Conservation (phyloP, 148 eudicot species). For the Beta vulgaris region DNA sequence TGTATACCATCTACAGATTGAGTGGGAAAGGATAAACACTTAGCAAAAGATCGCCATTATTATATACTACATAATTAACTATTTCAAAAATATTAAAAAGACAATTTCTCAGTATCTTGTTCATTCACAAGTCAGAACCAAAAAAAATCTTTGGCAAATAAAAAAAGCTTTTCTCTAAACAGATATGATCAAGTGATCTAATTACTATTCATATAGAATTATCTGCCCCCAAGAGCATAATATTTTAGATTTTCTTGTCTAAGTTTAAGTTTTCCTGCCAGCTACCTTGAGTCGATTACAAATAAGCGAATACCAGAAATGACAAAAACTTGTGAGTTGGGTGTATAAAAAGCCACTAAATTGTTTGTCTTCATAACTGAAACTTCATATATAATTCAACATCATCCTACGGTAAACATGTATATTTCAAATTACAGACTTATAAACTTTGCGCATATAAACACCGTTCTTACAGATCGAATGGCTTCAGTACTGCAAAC, state of each 20-base stretch:
- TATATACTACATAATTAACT: too few relatives aligned
- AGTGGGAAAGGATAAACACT: too few relatives aligned
- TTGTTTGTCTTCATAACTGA: not conserved
- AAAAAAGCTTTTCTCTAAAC: too few relatives aligned
- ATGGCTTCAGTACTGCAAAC: constrained; percentile 10
- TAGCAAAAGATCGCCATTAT: too few relatives aligned
- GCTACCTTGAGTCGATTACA: not conserved
- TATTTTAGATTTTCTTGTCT: not conserved
- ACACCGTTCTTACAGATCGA: constrained; percentile 28
- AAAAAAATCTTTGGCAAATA: too few relatives aligned
- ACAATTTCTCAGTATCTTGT: too few relatives aligned
- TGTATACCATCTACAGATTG: too few relatives aligned
- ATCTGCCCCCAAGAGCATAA: not conserved
- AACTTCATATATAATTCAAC: not conserved
- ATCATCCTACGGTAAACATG: not conserved
- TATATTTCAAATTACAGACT: constrained; percentile 11
- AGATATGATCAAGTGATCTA: too few relatives aligned
- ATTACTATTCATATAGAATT: too few relatives aligned
- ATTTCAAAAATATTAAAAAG: too few relatives aligned
- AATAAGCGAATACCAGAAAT: not conserved
- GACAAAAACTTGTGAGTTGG: not conserved
- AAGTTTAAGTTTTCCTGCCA: too few relatives aligned
- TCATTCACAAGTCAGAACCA: too few relatives aligned
- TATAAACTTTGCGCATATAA: not conserved
- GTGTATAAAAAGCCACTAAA: not conserved